Percentiles rank a stretch among this genome's conserved stretches.
phyloP scores from a whole-genome alignment of 2,329 filamentous ascomycete genomes.

The Pseudocercospora musae region DNA sequence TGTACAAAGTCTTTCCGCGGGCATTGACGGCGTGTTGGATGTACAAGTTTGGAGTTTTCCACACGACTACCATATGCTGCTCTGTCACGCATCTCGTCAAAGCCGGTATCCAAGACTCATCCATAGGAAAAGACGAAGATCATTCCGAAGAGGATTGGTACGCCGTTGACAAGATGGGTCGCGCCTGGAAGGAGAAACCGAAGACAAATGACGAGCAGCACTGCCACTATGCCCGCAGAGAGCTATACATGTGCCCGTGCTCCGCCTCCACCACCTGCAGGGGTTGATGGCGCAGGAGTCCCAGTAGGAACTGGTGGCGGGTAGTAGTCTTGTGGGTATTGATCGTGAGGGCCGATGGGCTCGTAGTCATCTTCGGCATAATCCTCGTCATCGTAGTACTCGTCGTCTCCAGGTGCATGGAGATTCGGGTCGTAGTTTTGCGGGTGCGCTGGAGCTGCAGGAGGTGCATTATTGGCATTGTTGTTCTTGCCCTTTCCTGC shows the following conservation, averaged over 20 bases:
- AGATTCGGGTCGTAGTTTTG: slow-evolving; percentile 32
- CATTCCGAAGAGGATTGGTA: not conserved
- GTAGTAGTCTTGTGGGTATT: slow-evolving; percentile 25
- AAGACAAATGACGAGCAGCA: slow-evolving; percentile 5
- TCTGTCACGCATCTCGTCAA: not conserved
- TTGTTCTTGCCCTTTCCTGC: slow-evolving; percentile 54
- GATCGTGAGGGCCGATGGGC: slow-evolving; percentile 26
- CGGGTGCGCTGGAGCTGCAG: slow-evolving; percentile 19
- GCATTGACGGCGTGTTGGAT: slow-evolving; percentile 7
- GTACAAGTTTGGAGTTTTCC: slow-evolving; percentile 1
- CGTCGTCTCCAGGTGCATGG: slow-evolving; percentile 30
- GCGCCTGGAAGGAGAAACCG: not conserved
- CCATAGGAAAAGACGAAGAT: not conserved
- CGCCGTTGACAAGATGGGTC: not conserved
- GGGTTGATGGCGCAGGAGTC: slow-evolving; percentile 14
- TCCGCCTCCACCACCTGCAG: slow-evolving; percentile 8
- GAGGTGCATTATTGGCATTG: slow-evolving; percentile 21
- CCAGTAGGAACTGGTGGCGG: slow-evolving; percentile 25
- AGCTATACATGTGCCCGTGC: slow-evolving; percentile 20
- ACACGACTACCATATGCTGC: not conserved
- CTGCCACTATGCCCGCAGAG: slow-evolving; percentile 18
- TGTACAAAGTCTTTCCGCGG: slow-evolving; percentile 19
- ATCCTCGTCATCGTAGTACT: slow-evolving; percentile 34
- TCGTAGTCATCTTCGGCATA: slow-evolving; percentile 31
- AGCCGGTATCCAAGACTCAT: not conserved